Evolutionary conservation across 2,329 filamentous ascomycete genomes (phyloP).

Genomic region (Calonectria multiphialidica): DNA sequence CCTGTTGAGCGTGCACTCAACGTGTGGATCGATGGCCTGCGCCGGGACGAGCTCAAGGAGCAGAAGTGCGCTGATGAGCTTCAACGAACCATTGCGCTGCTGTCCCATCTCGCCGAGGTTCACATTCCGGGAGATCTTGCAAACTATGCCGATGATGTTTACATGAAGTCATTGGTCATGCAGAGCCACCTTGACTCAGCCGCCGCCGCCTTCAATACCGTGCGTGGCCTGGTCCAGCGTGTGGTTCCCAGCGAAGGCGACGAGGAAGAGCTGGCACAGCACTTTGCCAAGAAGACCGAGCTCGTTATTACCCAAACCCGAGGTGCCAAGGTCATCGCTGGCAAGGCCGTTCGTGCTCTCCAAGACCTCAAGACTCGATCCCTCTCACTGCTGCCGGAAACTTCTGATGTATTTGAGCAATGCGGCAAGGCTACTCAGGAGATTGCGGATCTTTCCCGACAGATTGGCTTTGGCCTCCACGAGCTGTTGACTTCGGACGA

Average conservation of each 20-base stretch:
- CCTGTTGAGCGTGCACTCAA: conserved; percentile 92
- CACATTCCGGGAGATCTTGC: conserved; percentile 79
- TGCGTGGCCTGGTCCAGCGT: conserved; percentile 75
- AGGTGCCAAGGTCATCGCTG: conserved; percentile 85
- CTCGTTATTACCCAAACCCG: conserved; percentile 80
- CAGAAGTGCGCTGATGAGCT: conserved; percentile 85
- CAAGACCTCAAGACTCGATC: conserved; percentile 83
- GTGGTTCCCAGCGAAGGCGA: conserved; percentile 63
- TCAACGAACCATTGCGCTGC: conserved; percentile 85
- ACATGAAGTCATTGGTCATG: conserved; percentile 81
- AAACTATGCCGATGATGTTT: conserved; percentile 81
- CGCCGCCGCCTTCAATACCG: conserved; percentile 73
- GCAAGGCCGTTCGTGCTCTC: conserved; percentile 81
- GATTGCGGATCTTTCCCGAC: conserved; percentile 74
- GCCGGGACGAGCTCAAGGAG: conserved; percentile 88
- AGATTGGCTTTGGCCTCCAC: conserved; percentile 76
- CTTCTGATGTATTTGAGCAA: conserved; percentile 76
- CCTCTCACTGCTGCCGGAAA: conserved; percentile 78
- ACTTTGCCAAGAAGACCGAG: conserved; percentile 79
- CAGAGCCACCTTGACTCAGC: conserved; percentile 87
- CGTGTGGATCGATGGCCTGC: conserved; percentile 86
- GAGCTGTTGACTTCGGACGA: conserved; percentile 75
- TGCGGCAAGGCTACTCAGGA: conserved; percentile 74
- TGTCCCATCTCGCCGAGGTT: conserved; percentile 87
- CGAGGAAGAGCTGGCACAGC: conserved; percentile 75